Evolutionary conservation across 139 green algal genomes (phyloP).

Genomic region (Coelastrella sp.): DNA sequence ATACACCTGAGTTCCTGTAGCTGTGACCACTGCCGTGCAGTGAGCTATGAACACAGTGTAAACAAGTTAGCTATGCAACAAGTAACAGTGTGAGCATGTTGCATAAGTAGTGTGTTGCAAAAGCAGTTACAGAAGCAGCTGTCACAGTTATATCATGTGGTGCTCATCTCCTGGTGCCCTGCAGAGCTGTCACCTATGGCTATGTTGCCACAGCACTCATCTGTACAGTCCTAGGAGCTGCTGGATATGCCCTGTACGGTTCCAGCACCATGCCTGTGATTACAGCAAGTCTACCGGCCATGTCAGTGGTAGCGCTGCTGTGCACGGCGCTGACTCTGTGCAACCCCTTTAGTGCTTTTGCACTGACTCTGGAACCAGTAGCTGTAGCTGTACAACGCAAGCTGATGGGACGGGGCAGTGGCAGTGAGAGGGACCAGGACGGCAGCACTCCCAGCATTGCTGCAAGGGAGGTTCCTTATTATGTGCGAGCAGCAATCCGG

Average conservation of each 20-base stretch:
- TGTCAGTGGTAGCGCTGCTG: conserved; percentile 16
- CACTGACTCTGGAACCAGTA: conserved; percentile 79
- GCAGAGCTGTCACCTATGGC: conserved; percentile 35
- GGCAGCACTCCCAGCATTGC: conserved; percentile 40
- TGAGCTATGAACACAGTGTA: too few relatives aligned
- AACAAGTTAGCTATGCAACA: too few relatives aligned
- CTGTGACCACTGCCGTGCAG: background rate
- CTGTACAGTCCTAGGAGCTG: conserved; percentile 20
- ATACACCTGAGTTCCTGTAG: background rate
- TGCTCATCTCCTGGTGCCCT: background rate
- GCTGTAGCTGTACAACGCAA: conserved; percentile 41
- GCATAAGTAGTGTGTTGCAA: too few relatives aligned
- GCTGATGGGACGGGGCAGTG: background rate
- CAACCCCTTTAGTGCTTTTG: conserved; percentile 78
- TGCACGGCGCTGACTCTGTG: conserved; percentile 42
- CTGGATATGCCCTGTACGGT: conserved; percentile 39
- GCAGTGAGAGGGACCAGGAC: too few relatives aligned
- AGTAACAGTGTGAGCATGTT: too few relatives aligned
- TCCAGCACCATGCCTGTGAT: conserved; percentile 9
- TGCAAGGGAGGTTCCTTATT: conserved; percentile 36
- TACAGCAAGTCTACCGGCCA: conserved; percentile 23
- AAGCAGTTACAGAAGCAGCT: background rate
- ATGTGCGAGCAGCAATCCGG: conserved; percentile 43
- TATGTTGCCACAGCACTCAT: conserved; percentile 42
- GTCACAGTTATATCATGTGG: too few relatives aligned